Evolutionary conservation across 2,329 filamentous ascomycete genomes (phyloP), one percentile per base, ranked within the genome.

Genomic region (Diaporthe sp.): DNA sequence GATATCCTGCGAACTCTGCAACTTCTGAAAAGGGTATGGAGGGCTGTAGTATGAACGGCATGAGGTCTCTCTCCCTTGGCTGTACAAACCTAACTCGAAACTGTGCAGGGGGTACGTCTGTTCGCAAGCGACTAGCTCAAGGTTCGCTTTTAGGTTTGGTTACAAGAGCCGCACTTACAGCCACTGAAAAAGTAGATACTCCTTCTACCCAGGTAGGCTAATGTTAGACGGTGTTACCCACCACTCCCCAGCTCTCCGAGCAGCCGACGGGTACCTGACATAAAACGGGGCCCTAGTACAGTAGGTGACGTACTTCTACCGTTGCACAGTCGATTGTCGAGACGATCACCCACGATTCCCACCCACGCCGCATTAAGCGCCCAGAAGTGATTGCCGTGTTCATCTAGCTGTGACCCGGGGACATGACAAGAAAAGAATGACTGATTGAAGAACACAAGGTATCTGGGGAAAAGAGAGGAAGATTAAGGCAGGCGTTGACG

Each of bases 401-500:
- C 65, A 39, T 53, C n/a, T 53, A 42, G 15, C 6, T 53, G 47
- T 28, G 47, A 42, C 47, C 7, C 13, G 28, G 31, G 31, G 17
- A 39, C 28, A 53, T 53, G 22, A 53, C 28, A 53, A 58, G 55
- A 58, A 53, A 53, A 39, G 47, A 68, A 25, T 1, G 12, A 1
- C 15, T 5, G 65, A 68, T 20, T 53, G 31, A 68, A 39, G n/a
- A 25, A 53, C 22, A 20, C 65, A 31, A 28, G 65, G 65, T 25
- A 65, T 4, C 20, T 58, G 55, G 7, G 9, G 15, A 37, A 67
- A 31, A 22, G 53, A 20, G 13, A 22, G 3, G n/a, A 49, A 67
- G 25, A 67, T 53, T 22, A 51, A 20, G 31, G 47, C 60, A 28
- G 61, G 65, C n/a, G 47, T 68, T 68, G 65, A 39, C 65, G 65